A percentile compares a stretch with the other conserved stretches of the same genome.
These are phyloP conservation scores for Bondarzewia mesenterica DNA, from an alignment of 1,284 basidiomycete species.

Conservation along the genomic window DNA sequence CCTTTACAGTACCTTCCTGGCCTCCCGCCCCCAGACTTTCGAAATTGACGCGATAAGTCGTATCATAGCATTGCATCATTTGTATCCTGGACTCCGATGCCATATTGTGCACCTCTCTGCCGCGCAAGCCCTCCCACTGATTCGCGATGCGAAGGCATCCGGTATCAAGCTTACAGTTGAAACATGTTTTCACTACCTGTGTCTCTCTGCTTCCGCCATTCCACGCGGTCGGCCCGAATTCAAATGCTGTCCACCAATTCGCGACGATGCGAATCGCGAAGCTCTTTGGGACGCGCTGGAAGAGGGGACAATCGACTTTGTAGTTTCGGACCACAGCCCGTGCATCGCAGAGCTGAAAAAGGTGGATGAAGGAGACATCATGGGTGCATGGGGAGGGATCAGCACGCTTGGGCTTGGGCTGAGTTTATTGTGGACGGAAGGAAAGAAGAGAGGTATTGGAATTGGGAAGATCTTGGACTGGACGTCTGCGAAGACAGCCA, in stretches of 20 bases:
- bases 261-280: constrained; percentile 64
- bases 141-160: constrained; percentile 57
- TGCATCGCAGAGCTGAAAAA: constrained; percentile 79
- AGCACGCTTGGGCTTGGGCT: constrained; percentile 83
- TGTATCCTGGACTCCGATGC: constrained; percentile 64
- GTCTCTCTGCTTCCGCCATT: constrained; percentile 54
- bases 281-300: constrained; percentile 72
- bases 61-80: constrained; percentile 55
- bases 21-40: constrained; percentile 71
- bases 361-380: constrained; percentile 71
- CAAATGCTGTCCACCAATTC: constrained; percentile 95
- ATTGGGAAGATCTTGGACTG: constrained; percentile 66
- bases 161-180: constrained; percentile 78
- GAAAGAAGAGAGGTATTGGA: constrained; percentile 44
- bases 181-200: constrained; percentile 93
- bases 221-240: constrained; percentile 72
- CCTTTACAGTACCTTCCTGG: constrained; percentile 74
- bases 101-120: constrained; percentile 94
- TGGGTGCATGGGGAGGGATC: constrained; percentile 91
- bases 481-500: constrained; percentile 65
- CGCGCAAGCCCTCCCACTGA: constrained; percentile 66
- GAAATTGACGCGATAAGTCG: constrained; percentile 76
- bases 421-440: constrained; percentile 82
- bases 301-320: constrained; percentile 78
- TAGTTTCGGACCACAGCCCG: constrained; percentile 92